phyloP scores from a whole-genome alignment of 176 grass and related monocot genomes.

The Triticum aestivum region IWGSC_CS_RefSeq_v2.1 NC_057798.1:536217643-536218142 shows the following conservation, averaged over 20 bases:
- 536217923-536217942: background rate
- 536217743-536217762: slow-evolving; percentile 66
- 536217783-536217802: slow-evolving; percentile 90
- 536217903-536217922: slow-evolving; percentile 2
- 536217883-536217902: slow-evolving; percentile 1
- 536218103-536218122: slow-evolving; percentile 74
- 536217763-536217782: slow-evolving; percentile 89
- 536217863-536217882: background rate
- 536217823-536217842: slow-evolving; percentile 77
- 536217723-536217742: slow-evolving; percentile 52
- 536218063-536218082: slow-evolving; percentile 94
- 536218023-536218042: slow-evolving; percentile 97
- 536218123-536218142: slow-evolving; percentile 72
- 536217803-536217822: slow-evolving; percentile 90
- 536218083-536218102: slow-evolving; percentile 87
- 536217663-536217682: background rate
- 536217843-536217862: background rate
- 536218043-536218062: slow-evolving; percentile 98
- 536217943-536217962: slow-evolving; percentile 30
- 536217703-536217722: slow-evolving; percentile 52
- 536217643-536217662: background rate
- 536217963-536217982: slow-evolving; percentile 48
- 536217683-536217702: slow-evolving; percentile 21
- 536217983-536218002: slow-evolving; percentile 95
- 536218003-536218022: slow-evolving; percentile 93